A percentile compares a stretch with the other conserved stretches of the same genome.
phyloP scores from a whole-genome alignment of 2,329 filamentous ascomycete genomes.

The Ascochyta koolunga region DNA sequence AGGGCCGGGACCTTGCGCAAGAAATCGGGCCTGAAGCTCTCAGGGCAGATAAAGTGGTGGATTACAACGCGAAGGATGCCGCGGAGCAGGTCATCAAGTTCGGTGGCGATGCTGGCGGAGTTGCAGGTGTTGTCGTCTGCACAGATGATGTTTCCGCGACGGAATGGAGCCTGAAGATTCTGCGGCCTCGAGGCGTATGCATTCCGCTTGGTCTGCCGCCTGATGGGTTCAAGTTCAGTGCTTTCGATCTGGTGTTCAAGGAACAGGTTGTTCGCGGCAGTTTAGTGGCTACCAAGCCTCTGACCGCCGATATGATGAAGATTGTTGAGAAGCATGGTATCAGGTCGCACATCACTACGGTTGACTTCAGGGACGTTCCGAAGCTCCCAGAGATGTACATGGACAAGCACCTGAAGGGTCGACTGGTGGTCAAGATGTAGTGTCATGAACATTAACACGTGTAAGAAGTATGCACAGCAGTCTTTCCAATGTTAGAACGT shows the following conservation, averaged over 20 bases:
- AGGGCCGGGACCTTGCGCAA: background rate
- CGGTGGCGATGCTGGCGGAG: slow-evolving; percentile 7
- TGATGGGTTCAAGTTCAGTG: slow-evolving; percentile 6
- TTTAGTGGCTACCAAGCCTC: background rate
- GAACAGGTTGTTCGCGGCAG: slow-evolving; percentile 1
- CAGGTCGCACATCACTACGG: background rate
- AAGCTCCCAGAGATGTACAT: slow-evolving; percentile 3
- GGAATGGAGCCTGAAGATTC: slow-evolving; percentile 17
- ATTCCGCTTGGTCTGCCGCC: slow-evolving; percentile 18
- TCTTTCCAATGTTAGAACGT: background rate
- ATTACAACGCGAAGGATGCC: slow-evolving; percentile 9
- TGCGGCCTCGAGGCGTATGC: slow-evolving; percentile 13
- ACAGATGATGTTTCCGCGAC: slow-evolving; percentile 17
- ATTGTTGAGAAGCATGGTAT: background rate
- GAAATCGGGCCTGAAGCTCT: background rate
- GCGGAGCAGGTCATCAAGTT: slow-evolving; percentile 7
- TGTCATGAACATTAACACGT: background rate
- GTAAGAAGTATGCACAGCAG: background rate
- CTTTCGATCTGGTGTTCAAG: slow-evolving; percentile 14
- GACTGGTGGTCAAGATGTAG: background rate
- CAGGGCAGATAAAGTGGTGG: slow-evolving; percentile 16
- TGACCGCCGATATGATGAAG: background rate
- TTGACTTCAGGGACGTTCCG: background rate
- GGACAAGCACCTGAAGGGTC: background rate
- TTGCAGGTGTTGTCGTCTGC: slow-evolving; percentile 15